phyloP scores from a whole-genome alignment of 805 yeast species.

The Zygotorulaspora sp. region DNA sequence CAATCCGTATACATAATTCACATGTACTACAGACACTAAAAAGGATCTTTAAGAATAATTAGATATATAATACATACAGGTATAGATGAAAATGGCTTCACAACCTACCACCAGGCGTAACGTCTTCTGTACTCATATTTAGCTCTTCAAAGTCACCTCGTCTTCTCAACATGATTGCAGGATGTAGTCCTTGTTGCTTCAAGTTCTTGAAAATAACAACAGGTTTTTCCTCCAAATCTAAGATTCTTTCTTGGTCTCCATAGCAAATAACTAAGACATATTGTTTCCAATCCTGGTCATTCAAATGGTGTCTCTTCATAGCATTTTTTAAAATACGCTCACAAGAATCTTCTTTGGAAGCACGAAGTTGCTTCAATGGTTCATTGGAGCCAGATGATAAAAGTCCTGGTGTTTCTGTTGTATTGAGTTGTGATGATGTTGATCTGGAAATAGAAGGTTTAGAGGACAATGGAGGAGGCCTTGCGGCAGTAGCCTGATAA shows the following conservation, averaged over 20 bases:
- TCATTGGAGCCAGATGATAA: conserved; percentile 38
- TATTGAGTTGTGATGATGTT: conserved; percentile 10
- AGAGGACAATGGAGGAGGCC: conserved; percentile 9
- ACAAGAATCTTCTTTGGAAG: conserved; percentile 88
- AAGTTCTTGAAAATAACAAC: conserved; percentile 79
- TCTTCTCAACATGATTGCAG: conserved; percentile 88
- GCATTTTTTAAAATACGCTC: conserved; percentile 83
- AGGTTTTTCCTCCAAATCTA: conserved; percentile 84
- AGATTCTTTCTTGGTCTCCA: conserved; percentile 82
- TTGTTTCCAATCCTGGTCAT: conserved; percentile 76
- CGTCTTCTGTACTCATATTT: conserved; percentile 16
- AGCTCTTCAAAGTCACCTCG: conserved; percentile 50
- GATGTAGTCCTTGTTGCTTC: conserved; percentile 79
- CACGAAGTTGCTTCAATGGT: conserved; percentile 77
- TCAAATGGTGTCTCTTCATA: conserved; percentile 75
- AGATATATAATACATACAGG: not conserved
- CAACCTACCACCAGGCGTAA: conserved; percentile 31
- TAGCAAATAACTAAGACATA: conserved; percentile 86
- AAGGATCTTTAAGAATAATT: too few species aligned
- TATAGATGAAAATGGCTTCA: conserved; percentile 7
- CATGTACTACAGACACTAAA: not conserved
- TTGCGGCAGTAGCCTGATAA: conserved; percentile 3
- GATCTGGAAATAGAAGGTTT: conserved; percentile 12
- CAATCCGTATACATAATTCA: conserved; percentile 59
- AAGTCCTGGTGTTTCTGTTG: conserved; percentile 6